Evolutionary conservation across 2,329 filamentous ascomycete genomes (phyloP).

Genomic region (Fusarium fracticaudum): DNA sequence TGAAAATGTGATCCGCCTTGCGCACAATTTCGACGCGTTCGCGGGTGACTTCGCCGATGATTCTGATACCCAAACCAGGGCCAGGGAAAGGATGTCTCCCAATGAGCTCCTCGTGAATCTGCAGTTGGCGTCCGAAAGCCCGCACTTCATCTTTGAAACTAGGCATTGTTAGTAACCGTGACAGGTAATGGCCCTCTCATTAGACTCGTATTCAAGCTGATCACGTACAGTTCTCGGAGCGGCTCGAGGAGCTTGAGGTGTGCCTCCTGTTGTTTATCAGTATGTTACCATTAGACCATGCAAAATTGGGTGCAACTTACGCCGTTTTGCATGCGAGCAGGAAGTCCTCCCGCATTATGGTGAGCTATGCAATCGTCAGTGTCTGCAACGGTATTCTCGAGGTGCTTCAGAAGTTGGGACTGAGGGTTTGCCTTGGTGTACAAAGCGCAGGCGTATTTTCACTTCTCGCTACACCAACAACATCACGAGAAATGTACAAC

Average conservation of each 20-base stretch:
- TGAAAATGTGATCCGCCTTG: slow-evolving; percentile 76
- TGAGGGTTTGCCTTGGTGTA: neutral
- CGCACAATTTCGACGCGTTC: slow-evolving; percentile 79
- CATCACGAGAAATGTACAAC: neutral
- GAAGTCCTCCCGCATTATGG: neutral
- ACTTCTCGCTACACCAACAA: neutral
- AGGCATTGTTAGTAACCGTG: slow-evolving; percentile 3
- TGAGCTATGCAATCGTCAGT: neutral
- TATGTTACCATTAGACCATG: neutral
- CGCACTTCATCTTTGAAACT: slow-evolving; percentile 80
- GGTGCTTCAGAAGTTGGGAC: neutral
- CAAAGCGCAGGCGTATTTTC: neutral
- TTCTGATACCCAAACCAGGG: neutral
- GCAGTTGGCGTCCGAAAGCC: slow-evolving; percentile 44
- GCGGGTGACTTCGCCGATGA: slow-evolving; percentile 71
- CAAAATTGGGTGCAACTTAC: neutral
- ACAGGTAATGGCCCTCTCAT: neutral
- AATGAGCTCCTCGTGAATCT: slow-evolving; percentile 42
- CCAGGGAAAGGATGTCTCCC: slow-evolving; percentile 76
- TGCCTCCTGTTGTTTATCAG: slow-evolving; percentile 32
- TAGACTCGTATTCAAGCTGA: neutral
- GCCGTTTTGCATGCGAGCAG: slow-evolving; percentile 38
- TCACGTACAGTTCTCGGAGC: slow-evolving; percentile 59
- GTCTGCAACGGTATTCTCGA: neutral
- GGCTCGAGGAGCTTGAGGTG: slow-evolving; percentile 38